Evolutionary conservation across 2,329 filamentous ascomycete species (phyloP).

Genomic region (Mycogone perniciosa): DNA sequence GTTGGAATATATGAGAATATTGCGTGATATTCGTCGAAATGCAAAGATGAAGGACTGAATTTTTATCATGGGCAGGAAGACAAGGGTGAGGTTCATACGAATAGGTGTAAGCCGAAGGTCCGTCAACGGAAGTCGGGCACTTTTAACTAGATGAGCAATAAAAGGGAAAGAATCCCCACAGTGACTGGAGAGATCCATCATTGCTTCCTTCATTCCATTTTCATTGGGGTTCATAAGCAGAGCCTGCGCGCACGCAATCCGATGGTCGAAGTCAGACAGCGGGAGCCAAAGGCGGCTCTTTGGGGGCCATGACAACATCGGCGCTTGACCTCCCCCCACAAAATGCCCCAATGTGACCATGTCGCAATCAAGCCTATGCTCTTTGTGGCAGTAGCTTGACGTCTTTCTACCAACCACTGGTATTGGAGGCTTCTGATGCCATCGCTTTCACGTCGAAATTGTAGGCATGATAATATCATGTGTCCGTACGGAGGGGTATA

Average conservation of each 20-base stretch:
- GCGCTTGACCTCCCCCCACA: slow-evolving; percentile 4
- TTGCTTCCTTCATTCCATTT: too few relatives aligned
- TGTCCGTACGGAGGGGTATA: too few relatives aligned
- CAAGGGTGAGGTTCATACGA: too few relatives aligned
- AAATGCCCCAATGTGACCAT: slow-evolving; percentile 9
- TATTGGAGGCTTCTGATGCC: neutral
- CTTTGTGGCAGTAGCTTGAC: neutral
- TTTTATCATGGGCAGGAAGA: too few relatives aligned
- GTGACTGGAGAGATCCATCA: neutral
- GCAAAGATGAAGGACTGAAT: neutral
- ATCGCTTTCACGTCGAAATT: too few relatives aligned
- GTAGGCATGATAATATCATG: too few relatives aligned
- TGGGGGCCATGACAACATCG: neutral
- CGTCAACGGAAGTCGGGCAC: slow-evolving; percentile 2
- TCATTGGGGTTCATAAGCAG: too few relatives aligned
- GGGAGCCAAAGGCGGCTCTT: too few relatives aligned
- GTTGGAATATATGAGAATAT: neutral
- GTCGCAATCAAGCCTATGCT: slow-evolving; percentile 9
- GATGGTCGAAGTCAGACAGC: too few relatives aligned
- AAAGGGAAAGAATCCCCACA: neutral
- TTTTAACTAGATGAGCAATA: neutral
- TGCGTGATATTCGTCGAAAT: neutral
- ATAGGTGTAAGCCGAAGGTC: slow-evolving; percentile 2
- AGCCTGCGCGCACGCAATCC: too few relatives aligned
- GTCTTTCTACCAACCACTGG: too few relatives aligned